Base-by-base conservation (phyloP, 1,284 basidiomycete species). In the Trichosporon faecale region DNA sequence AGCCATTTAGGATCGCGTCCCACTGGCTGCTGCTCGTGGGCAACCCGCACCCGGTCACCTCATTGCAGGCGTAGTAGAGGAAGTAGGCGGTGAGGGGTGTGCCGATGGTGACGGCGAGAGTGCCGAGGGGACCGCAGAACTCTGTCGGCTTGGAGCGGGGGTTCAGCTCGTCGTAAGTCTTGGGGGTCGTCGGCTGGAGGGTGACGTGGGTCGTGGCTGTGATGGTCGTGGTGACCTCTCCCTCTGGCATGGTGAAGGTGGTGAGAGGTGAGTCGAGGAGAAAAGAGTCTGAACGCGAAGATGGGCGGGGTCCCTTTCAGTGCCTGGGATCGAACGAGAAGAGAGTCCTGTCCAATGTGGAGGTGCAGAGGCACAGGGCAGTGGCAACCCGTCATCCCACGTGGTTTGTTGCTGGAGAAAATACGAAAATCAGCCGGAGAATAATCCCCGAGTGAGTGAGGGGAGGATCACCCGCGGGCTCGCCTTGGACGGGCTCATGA, bases 51-150 rank as follows among this genome's bases (percentile, higher is more conserved):
- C 91, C 91, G 2, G 89, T 85, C 7, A 86, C 78, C 79, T 95
- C 92, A 75, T 91, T 93, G 83, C 95, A 98, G 21, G 88, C 88
- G 82, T 91, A 95, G 84, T 89, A 95, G 72, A 98, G 89, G 2
- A 88, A 87, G 79, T 97, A 97, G 33, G 89, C 86, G 73, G 89
- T 84, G 74, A 89, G 76, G 0, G 95, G 95, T 2, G 94, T 91
- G 23, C 87, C 85, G 65, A 93, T 64, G 18, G 90, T 88, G 77
- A 98, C 88, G 72, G 89, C 85, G 55, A 91, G 79, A 0, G 94
- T 91, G 23, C 95, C 94, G 3, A 88, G 86, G 2, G 93, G 93
- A 0, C 95, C 95, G 68, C 93, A 84, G 82, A 98, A 98, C 80
- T 97, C 94, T 81, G 90, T 92, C 64, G 87, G 83, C 0, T 85